Evolutionary conservation across 2,329 filamentous ascomycete genomes (phyloP), one percentile per base, ranked within the genome.

Genomic region (Ramularia collo-cygni): DNA sequence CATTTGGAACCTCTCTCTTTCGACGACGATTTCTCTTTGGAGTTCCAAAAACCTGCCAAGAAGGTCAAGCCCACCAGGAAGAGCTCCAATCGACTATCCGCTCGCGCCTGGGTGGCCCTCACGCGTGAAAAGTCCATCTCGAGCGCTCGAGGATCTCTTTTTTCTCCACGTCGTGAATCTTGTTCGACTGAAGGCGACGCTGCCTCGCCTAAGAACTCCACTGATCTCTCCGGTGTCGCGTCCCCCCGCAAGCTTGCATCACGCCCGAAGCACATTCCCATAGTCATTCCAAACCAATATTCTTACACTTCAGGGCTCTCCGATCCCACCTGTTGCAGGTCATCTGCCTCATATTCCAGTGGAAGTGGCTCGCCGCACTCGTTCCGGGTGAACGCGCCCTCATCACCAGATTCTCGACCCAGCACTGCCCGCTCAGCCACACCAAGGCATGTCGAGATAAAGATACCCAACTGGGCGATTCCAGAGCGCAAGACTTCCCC

Each of bases 391-490:
- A n/a, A n/a, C n/a, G n/a, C 27, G 31, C 33, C 15, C 34, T 18
- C 8, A 37, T 36, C 7, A 35, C 34, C 6, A 12, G 42, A 43
- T 32, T 32, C 35, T 24, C 49, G 35, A 32, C 35, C 46, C 10
- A 28, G 42, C 17, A 46, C 44, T 33, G 33, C 38, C 35, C 49
- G 44, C 21, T 24, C 21, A 18, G 42, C 42, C 12, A 46, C 45
- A 33, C 50, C 57, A 30, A 61, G 68, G 61, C 66, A 71, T 70
- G 68, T 71, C 42, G 66, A 70, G 59, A 70, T 70, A 53, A 55
- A 67, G 44, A 70, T 70, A 47, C 65, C 67, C 30, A 52, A 62
- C 40, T 69, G 62, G 62, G 66, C 64, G 37, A 53, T 62, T 57
- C 65, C 67, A 51, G 54, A 64, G 45, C 56, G 54, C 61, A 33